Percentiles rank a stretch among this genome's conserved stretches.
Conservation (phyloP, 2,329 filamentous ascomycete species). For the Rachicladosporium sp. region DNA sequence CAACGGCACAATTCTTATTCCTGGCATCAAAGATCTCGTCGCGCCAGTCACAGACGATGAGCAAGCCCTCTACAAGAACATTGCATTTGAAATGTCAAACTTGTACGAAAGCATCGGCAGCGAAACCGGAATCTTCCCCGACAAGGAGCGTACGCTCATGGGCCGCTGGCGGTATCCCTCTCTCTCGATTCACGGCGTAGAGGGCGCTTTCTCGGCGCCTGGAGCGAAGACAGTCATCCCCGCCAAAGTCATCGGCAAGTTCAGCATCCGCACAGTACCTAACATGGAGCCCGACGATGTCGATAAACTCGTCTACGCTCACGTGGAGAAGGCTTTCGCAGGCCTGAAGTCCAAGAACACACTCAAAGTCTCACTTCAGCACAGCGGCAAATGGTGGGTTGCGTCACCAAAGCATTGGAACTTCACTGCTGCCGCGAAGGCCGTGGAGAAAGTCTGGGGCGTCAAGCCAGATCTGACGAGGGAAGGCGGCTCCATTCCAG, state of each 20-base stretch:
- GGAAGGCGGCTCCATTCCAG: constrained; percentile 93
- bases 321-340: constrained; percentile 72
- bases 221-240: constrained; percentile 98
- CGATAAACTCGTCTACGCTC: constrained; percentile 71
- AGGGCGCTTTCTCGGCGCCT: constrained; percentile 85
- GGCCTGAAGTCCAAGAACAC: constrained; percentile 89
- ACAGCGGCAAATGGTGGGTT: constrained; percentile 98
- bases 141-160: constrained; percentile 91
- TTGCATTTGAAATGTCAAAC: constrained; percentile 93
- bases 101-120: constrained; percentile 84
- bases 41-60: constrained; percentile 79
- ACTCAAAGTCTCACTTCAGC: constrained; percentile 66
- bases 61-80: constrained; percentile 72
- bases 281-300: constrained; percentile 92
- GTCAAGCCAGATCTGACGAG: constrained; percentile 89
- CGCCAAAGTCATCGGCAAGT: constrained; percentile 95
- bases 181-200: constrained; percentile 84
- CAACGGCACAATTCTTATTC: constrained; percentile 82
- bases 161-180: constrained; percentile 91
- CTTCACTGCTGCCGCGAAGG: constrained; percentile 86
- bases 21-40: constrained; percentile 88
- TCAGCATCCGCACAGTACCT: constrained; percentile 93
- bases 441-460: constrained; percentile 89
- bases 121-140: constrained; percentile 71
- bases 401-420: constrained; percentile 98